These are phyloP conservation scores for Oryza longistaminata DNA, from an alignment of 176 grass and related monocot species.

Conservation along the genomic window DNA sequence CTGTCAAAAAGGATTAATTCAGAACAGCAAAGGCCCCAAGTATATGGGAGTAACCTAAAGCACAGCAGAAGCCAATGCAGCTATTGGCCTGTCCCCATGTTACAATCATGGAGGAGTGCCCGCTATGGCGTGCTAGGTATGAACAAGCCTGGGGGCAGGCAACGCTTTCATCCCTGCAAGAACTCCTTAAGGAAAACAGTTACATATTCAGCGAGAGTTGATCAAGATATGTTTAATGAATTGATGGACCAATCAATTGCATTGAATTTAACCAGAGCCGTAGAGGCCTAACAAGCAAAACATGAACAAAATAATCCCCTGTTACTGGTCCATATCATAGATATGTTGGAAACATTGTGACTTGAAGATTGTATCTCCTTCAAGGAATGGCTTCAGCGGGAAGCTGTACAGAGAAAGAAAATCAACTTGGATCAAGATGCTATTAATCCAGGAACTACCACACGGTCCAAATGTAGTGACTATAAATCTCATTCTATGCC, in stretches of 20 bases:
- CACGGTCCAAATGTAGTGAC: background rate
- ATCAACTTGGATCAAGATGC: no score
- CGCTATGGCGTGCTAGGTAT: no score
- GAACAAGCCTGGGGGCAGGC: no score
- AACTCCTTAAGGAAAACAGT: background rate
- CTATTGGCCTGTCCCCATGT: no score
- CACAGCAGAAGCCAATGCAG: no score
- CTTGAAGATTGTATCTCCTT: background rate
- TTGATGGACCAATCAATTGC: background rate
- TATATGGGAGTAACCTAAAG: no score
- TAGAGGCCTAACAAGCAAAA: background rate
- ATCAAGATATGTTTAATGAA: background rate
- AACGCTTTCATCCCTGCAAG: background rate
- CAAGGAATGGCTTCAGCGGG: slow-evolving; percentile 12
- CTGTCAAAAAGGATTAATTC: no score
- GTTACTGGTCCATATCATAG: background rate
- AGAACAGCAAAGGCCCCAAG: no score
- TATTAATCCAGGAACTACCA: background rate
- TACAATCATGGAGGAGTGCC: no score
- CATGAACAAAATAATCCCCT: background rate
- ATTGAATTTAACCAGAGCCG: background rate
- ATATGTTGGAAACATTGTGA: background rate
- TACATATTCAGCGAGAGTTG: background rate
- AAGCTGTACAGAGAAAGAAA: no score
- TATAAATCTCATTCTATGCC: background rate